Evolutionary conservation across 331 rosid genomes (phyloP).

Genomic region (Prunus yedoensis): DNA sequence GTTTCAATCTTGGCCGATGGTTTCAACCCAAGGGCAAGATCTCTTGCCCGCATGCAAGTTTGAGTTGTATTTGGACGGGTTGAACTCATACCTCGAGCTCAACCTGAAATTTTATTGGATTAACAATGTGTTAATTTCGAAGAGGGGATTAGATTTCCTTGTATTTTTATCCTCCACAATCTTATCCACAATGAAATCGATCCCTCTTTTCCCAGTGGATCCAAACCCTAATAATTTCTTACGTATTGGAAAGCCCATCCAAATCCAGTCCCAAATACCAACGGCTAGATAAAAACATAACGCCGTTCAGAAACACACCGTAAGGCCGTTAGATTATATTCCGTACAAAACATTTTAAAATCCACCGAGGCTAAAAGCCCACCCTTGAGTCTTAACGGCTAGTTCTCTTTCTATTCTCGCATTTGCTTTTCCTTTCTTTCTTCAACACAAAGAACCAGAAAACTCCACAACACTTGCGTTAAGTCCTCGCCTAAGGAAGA

Average conservation of each 20-base stretch:
- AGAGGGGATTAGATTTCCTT: neutral
- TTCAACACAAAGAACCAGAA: constrained; percentile 12
- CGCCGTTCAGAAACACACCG: constrained; percentile 16
- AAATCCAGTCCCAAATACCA: neutral
- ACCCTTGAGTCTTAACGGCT: constrained; percentile 33
- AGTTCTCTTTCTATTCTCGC: neutral
- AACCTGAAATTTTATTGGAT: neutral
- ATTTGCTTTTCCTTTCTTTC: constrained; percentile 8
- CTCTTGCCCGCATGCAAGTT: neutral
- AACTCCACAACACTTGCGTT: constrained; percentile 16
- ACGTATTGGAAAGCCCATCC: neutral
- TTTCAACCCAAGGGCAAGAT: neutral
- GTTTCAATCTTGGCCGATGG: neutral
- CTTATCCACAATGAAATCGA: neutral
- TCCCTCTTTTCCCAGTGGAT: neutral
- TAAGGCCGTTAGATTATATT: constrained; percentile 3
- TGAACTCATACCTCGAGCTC: too few species aligned
- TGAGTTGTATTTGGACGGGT: neutral
- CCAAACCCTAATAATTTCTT: neutral
- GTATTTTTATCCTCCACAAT: neutral
- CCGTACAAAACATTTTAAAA: constrained; percentile 10
- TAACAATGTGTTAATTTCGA: too few species aligned
- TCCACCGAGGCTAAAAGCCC: constrained; percentile 4
- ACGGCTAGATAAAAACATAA: constrained; percentile 17
- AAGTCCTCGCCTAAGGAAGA: constrained; percentile 3